These are phyloP conservation scores for Tilletia indica DNA, from an alignment of 1,284 basidiomycete species.

Conservation along the genomic window DNA sequence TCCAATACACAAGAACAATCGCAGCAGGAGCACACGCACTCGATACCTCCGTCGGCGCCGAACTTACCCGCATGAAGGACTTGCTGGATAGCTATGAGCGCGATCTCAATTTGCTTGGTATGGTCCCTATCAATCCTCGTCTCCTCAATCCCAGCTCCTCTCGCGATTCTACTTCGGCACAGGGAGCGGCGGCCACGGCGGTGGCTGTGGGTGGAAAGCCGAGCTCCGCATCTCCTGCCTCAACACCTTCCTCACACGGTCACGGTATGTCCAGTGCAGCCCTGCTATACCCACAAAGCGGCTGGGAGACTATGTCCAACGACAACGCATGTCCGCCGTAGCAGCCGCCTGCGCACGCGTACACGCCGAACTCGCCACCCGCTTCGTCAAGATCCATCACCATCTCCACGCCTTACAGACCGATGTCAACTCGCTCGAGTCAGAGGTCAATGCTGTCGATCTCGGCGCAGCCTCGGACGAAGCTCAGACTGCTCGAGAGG, in stretches of 20 bases:
- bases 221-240: conserved; percentile 9
- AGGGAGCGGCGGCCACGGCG: too few relatives aligned
- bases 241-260: conserved; percentile 16
- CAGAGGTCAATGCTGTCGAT: conserved; percentile 9
- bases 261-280: conserved; percentile 9
- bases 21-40: conserved; percentile 34
- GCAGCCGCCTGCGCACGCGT: conserved; percentile 34
- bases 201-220: not conserved
- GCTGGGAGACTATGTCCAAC: conserved; percentile 48
- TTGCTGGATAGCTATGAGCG: conserved; percentile 45
- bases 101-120: conserved; percentile 42
- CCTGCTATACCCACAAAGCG: conserved; percentile 24
- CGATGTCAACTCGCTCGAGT: conserved; percentile 1
- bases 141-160: conserved; percentile 25
- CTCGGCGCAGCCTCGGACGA: not conserved
- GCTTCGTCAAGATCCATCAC: conserved; percentile 16
- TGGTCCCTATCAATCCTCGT: conserved; percentile 43
- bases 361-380: conserved; percentile 15
- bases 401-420: conserved; percentile 4
- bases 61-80: conserved; percentile 44
- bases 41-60: conserved; percentile 33
- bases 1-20: conserved; percentile 43
- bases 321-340: conserved; percentile 41
- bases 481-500: conserved; percentile 3
- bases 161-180: not conserved